These are phyloP conservation scores for Plasmodium inui DNA, from an alignment of 169 alveolate species.

Conservation along the genomic window DNA sequence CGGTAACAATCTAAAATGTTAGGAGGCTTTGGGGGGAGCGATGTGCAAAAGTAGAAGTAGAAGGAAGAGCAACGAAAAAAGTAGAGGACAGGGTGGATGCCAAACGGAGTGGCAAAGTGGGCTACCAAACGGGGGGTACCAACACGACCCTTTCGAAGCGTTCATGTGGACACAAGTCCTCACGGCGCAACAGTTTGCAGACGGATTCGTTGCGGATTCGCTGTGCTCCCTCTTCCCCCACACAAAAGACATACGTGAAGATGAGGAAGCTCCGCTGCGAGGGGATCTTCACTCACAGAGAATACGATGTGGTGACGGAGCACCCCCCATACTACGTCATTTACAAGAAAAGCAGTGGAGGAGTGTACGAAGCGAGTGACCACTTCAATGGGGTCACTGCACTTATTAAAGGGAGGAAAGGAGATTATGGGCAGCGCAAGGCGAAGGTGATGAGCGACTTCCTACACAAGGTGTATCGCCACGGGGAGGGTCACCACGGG, in stretches of 20 bases:
- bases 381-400: conserved; percentile 45
- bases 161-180: neutral
- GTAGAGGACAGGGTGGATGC: too few relatives aligned
- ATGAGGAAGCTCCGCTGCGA: conserved; percentile 26
- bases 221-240: neutral
- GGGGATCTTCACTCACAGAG: conserved; percentile 33
- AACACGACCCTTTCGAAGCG: neutral
- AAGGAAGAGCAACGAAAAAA: too few relatives aligned
- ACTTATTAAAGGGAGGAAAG: conserved; percentile 6
- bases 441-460: neutral
- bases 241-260: neutral
- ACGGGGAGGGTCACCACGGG: neutral
- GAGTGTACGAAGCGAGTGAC: conserved; percentile 31
- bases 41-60: neutral
- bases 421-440: conserved; percentile 2
- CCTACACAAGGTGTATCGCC: conserved; percentile 1
- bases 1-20: neutral
- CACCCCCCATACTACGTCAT: conserved; percentile 3
- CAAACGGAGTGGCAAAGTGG: neutral
- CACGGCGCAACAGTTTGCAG: neutral
- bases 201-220: neutral
- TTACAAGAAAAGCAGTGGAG: conserved; percentile 13
- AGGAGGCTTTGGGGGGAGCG: neutral
- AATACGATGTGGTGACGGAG: neutral
- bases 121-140: neutral